Evolutionary conservation across 164 flowering plant genomes (phyloP).

Genomic region (Taxillus chinensis): DNA sequence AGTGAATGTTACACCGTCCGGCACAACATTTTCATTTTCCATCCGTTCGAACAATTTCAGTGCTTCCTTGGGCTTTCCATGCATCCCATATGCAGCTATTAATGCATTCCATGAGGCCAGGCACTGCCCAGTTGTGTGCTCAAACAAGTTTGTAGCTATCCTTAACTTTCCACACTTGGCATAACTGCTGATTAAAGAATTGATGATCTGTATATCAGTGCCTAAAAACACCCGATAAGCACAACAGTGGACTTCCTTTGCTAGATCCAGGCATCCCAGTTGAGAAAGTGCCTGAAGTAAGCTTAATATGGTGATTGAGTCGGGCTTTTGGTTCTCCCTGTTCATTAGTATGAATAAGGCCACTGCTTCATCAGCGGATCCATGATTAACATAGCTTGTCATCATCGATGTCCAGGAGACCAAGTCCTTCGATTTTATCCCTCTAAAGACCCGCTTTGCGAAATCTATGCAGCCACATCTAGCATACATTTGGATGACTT

Average conservation of each 20-base stretch:
- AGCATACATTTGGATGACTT: constrained; percentile 39
- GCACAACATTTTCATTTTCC: constrained; percentile 33
- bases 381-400: constrained; percentile 30
- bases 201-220: constrained; percentile 20
- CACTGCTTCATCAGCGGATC: constrained; percentile 33
- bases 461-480: constrained; percentile 29
- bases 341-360: constrained; percentile 30
- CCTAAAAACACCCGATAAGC: constrained; percentile 23
- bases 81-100: constrained; percentile 43
- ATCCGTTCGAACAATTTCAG: constrained; percentile 40
- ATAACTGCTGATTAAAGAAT: constrained; percentile 42
- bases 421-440: constrained; percentile 31
- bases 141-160: constrained; percentile 26
- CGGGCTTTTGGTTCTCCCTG: constrained; percentile 21
- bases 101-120: constrained; percentile 41
- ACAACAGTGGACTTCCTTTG: constrained; percentile 37
- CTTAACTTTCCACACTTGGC: constrained; percentile 41
- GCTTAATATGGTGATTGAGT: constrained; percentile 26
- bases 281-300: constrained; percentile 41
- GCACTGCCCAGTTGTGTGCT: constrained; percentile 8
- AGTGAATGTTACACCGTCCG: constrained; percentile 61
- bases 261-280: constrained; percentile 27
- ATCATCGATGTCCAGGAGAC: constrained; percentile 61
- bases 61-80: constrained; percentile 38
- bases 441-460: constrained; percentile 32